These are phyloP conservation scores for Clitopilus hobsonii DNA, from an alignment of 768 basidiomycete genomes.

Conservation along the genomic window DNA sequence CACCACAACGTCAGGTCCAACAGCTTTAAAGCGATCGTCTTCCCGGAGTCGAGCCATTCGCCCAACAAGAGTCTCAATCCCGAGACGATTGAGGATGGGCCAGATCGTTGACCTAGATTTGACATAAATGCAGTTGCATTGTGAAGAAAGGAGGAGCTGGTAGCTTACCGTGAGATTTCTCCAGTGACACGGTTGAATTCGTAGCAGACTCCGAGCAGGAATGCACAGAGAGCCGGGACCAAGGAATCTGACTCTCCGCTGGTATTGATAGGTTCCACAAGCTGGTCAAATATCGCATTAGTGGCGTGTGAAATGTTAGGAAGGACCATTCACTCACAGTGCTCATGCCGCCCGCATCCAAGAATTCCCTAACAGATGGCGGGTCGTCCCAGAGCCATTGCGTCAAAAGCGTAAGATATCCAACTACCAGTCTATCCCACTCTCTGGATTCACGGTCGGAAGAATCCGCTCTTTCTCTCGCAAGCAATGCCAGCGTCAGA, in stretches of 20 bases:
- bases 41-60: constrained; percentile 86
- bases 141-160: background rate
- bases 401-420: constrained; percentile 75
- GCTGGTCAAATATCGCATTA: constrained; percentile 26
- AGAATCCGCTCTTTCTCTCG: constrained; percentile 61
- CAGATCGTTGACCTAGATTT: constrained; percentile 69
- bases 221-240: constrained; percentile 86
- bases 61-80: constrained; percentile 83
- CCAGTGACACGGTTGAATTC: constrained; percentile 96
- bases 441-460: constrained; percentile 74
- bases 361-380: constrained; percentile 78
- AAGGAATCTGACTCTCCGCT: constrained; percentile 79
- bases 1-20: constrained; percentile 83
- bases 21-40: constrained; percentile 87
- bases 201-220: constrained; percentile 90
- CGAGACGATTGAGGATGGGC: constrained; percentile 86
- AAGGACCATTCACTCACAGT: constrained; percentile 65
- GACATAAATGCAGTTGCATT: constrained; percentile 2
- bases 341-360: constrained; percentile 86
- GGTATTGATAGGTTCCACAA: constrained; percentile 94
- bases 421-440: constrained; percentile 87
- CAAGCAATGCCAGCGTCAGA: constrained; percentile 80
- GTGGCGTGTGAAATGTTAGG: background rate
- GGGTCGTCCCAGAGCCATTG: constrained; percentile 99
- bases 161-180: constrained; percentile 81